phyloP scores from a whole-genome alignment of 108 stramenopile genomes.

The Epithemia pelagica region DNA sequence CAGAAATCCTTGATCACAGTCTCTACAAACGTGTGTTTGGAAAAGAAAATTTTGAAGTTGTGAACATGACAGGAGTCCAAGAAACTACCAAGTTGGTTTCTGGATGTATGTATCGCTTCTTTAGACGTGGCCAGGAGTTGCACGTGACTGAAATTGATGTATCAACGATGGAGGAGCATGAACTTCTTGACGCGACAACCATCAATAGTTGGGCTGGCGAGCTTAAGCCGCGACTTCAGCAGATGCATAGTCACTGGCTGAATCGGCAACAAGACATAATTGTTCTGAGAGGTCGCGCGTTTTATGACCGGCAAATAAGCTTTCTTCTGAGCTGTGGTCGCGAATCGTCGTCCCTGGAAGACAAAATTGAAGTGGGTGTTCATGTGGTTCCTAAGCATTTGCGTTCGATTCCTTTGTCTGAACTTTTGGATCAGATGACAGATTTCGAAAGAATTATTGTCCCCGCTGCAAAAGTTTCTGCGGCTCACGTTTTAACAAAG shows the following conservation, averaged over 20 bases:
- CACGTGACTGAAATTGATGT: neutral
- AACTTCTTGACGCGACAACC: neutral
- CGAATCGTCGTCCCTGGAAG: neutral
- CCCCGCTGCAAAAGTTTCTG: neutral
- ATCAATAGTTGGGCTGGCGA: neutral
- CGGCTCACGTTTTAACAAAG: neutral
- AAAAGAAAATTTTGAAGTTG: conserved; percentile 24
- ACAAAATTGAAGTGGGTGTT: neutral
- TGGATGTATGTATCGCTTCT: conserved; percentile 10
- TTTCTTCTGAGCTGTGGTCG: neutral
- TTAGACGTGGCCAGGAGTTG: neutral
- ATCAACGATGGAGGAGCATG: neutral
- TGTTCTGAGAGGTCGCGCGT: neutral
- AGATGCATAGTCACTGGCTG: neutral
- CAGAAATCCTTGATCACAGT: conserved; percentile 17
- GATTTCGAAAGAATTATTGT: neutral
- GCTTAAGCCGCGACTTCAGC: neutral
- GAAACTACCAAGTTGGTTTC: conserved; percentile 18
- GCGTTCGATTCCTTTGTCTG: too few species aligned
- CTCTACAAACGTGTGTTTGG: conserved; percentile 26
- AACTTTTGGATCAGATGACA: neutral
- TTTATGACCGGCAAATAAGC: neutral
- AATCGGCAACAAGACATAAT: neutral
- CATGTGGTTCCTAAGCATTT: neutral
- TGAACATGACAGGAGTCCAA: conserved; percentile 11